phyloP scores from a whole-genome alignment of 2,329 filamentous ascomycete genomes.

The Dothistroma septosporum region DNA sequence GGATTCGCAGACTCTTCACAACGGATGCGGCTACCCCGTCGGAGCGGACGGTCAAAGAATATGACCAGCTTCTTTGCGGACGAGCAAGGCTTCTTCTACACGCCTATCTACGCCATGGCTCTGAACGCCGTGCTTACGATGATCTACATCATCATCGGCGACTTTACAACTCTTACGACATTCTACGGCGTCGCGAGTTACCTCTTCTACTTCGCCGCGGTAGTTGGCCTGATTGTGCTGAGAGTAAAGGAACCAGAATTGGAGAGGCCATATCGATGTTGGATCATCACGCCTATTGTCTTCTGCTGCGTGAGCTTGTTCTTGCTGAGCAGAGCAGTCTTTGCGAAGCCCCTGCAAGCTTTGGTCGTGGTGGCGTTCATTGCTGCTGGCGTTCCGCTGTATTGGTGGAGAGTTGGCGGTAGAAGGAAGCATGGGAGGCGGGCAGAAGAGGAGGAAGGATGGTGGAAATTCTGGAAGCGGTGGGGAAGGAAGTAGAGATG shows the following conservation, averaged over 20 bases:
- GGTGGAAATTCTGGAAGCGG: slow-evolving; percentile 44
- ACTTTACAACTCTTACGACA: slow-evolving; percentile 86
- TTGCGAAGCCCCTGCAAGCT: slow-evolving; percentile 87
- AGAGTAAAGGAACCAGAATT: slow-evolving; percentile 81
- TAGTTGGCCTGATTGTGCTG: slow-evolving; percentile 86
- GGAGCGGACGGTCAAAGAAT: slow-evolving; percentile 53
- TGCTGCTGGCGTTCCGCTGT: slow-evolving; percentile 76
- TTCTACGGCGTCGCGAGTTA: slow-evolving; percentile 98
- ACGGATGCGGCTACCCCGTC: slow-evolving; percentile 36
- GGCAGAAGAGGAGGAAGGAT: slow-evolving; percentile 19
- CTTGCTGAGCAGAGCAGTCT: slow-evolving; percentile 79
- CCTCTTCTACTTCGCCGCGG: slow-evolving; percentile 93
- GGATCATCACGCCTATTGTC: slow-evolving; percentile 95
- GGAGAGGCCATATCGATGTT: slow-evolving; percentile 88
- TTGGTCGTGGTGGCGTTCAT: slow-evolving; percentile 83
- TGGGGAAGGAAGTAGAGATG: slow-evolving; percentile 33
- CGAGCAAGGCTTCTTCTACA: slow-evolving; percentile 80
- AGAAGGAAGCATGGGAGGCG: slow-evolving; percentile 38
- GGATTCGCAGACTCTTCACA: slow-evolving; percentile 55
- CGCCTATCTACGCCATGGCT: slow-evolving; percentile 84
- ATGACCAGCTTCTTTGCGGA: slow-evolving; percentile 67
- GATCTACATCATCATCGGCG: slow-evolving; percentile 77
- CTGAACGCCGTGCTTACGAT: slow-evolving; percentile 73
- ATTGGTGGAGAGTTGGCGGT: slow-evolving; percentile 77
- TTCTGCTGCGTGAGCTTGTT: slow-evolving; percentile 98